Evolutionary conservation across 2,329 filamentous ascomycete species (phyloP), one percentile per base, ranked within the genome.

Genomic region (Lecanoromycetidae sp.): DNA sequence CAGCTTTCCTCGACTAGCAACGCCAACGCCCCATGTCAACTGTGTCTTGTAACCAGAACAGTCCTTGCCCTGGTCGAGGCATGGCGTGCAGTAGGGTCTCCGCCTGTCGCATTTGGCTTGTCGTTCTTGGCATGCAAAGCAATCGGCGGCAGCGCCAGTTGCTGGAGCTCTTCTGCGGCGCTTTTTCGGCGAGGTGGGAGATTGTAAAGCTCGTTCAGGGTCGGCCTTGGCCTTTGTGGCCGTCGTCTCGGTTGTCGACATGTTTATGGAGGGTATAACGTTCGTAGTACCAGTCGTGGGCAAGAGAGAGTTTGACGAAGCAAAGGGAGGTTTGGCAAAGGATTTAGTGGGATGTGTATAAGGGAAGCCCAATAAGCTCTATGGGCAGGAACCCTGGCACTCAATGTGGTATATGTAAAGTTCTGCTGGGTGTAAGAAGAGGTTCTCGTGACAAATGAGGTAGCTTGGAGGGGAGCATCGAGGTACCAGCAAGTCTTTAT

Each of bases 1-100:
- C 54, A 96, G 79, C 71, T 96, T 96, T 61, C 90, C 90, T 59
- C 90, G 81, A 66, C 88, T 95, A 48, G 90, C 90, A 50, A 96
- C 90, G 43, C 90, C 90, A 39, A 95, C 86, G 34, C 87, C 87
- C 90, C 90, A 96, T 38, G 90, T 96, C 66, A 96, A 74, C 57
- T 90, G 88, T 13, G 90, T 96, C 69, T 93, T 93, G 72, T 96
- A 96, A 50, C 90, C 90, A 23, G 86, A 87, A 69, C 90, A 96
- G 61, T 94, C 87, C 63, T 87, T 87, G 55, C 87, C 88, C 54
- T 87, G 75, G 57, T 94, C 86, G 53, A 96, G 76, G 65, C 90
- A 98, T 66, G 87, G 88, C 36, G 87, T 87, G 69, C 91, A 96
- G 67, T 95, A 96, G 7, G 90, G 90, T 58, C 90, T 77, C 61